Base-by-base conservation (phyloP, 2,329 filamentous ascomycete genomes). In the Sporothrix dimorphospora region DNA sequence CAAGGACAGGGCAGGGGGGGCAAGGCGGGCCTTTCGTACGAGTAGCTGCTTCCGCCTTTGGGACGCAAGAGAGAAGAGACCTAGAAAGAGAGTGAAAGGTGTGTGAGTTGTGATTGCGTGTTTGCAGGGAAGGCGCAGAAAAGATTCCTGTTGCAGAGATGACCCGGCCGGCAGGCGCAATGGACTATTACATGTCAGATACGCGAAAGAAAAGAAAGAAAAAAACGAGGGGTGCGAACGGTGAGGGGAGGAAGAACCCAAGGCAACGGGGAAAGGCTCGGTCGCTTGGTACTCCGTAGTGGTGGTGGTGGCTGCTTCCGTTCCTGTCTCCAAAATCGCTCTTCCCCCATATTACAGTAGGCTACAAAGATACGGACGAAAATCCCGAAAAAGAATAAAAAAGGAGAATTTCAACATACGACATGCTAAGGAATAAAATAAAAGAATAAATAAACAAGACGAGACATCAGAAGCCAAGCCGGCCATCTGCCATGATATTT, bases 331-430 rank as follows among this genome's bases (percentile, higher is more conserved):
- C 59, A 21, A 40, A 63, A 42, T 24, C 57, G 57, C 34, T 65
- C 59, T 42, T n/a, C 30, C 42, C 63, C 42, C 24, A 8, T 12
- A 34, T 3, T 16, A 51, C n/a, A 45, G 4, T 8, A 69, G 66
- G 66, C 66, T 69, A 69, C 66, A 55, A 69, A 68, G 45, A 68
- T 68, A 51, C 65, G 65, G 65, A 53, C 45, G 47, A 55, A 68
- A 24, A 45, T 19, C 42, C 42, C 42, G 63, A 66, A 66, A 66
- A 24, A 21, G 49, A 47, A 49, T 12, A 34, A 49, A 3, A 12
- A 4, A 42, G 34, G n/a, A 30, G 0, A 14, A 11, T 9, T 7
- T 27, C 59, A n/a, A 30, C 57, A 7, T 11, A 14, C 59, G 12
- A 30, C 57, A 7, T 11, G 7, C 57, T 21, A 42, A 63, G 40